Percentiles rank a stretch among this genome's conserved stretches.
Conservation (phyloP, 129 eudicot species). For the Ambrosia artemisiifolia region DNA sequence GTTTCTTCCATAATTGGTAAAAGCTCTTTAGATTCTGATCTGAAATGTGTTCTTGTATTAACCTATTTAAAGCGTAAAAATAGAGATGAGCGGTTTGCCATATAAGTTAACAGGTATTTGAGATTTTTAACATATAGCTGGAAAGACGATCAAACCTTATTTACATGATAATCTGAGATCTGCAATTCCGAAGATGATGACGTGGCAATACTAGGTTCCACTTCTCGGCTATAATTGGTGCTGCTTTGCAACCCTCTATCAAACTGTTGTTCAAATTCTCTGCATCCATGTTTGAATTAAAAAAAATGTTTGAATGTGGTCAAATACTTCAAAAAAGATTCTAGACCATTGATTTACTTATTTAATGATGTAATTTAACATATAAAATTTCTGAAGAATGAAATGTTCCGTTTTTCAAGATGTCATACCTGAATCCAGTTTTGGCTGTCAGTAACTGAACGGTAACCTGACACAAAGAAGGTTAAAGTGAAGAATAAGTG, state of each 20-base stretch:
- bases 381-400: neutral
- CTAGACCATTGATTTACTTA: too few species aligned
- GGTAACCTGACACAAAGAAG: conserved; percentile 63
- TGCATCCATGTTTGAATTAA: conserved; percentile 24
- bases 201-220: conserved; percentile 35
- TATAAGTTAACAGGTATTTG: neutral
- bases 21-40: conserved; percentile 49
- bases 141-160: conserved; percentile 46
- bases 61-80: conserved; percentile 38
- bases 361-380: neutral
- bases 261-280: conserved; percentile 97
- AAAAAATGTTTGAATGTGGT: conserved; percentile 8
- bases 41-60: conserved; percentile 35
- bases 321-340: too few species aligned
- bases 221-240: conserved; percentile 37
- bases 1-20: conserved; percentile 47
- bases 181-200: conserved; percentile 41
- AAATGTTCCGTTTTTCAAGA: conserved; percentile 10
- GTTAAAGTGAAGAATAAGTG: conserved; percentile 19
- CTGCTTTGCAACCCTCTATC: conserved; percentile 71
- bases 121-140: neutral
- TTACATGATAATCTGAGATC: conserved; percentile 32
- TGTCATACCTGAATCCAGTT: conserved; percentile 84
- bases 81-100: neutral
- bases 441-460: conserved; percentile 90